Evolutionary conservation across 345 rosid genomes (phyloP).

Genomic region (Acer saccharum): DNA sequence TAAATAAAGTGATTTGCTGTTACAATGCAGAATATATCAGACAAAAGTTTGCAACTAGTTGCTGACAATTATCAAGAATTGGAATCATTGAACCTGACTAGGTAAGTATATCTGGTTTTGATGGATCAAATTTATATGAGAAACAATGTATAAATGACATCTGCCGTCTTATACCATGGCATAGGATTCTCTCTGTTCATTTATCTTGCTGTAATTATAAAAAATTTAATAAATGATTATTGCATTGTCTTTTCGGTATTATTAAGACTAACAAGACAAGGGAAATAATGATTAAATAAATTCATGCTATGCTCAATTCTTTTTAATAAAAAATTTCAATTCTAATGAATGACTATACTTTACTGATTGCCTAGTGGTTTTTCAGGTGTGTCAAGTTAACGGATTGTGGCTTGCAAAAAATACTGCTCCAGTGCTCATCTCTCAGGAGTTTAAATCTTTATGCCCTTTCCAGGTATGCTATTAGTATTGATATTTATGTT

Average conservation of each 20-base stretch:
- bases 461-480: slow-evolving; percentile 74
- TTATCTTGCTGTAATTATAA: not conserved
- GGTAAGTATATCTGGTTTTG: slow-evolving; percentile 46
- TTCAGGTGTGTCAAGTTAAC: slow-evolving; percentile 85
- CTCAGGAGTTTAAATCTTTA: slow-evolving; percentile 79
- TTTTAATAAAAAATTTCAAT: not conserved
- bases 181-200: not conserved
- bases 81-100: slow-evolving; percentile 71
- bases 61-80: slow-evolving; percentile 68
- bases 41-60: slow-evolving; percentile 70
- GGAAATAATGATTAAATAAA: not conserved
- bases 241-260: not conserved
- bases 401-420: slow-evolving; percentile 70
- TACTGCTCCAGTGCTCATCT: slow-evolving; percentile 60
- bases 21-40: slow-evolving; percentile 61
- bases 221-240: not conserved
- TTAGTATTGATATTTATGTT: not conserved
- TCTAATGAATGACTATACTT: not conserved
- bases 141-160: not conserved
- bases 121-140: not conserved
- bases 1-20: slow-evolving; percentile 19
- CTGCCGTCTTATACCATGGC: not conserved
- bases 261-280: not conserved
- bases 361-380: slow-evolving; percentile 11
- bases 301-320: not conserved